Evolutionary conservation across 352 stramenopile species (phyloP), one percentile per base, ranked within the genome.

Genomic region (Phytophthora cryptogea): DNA sequence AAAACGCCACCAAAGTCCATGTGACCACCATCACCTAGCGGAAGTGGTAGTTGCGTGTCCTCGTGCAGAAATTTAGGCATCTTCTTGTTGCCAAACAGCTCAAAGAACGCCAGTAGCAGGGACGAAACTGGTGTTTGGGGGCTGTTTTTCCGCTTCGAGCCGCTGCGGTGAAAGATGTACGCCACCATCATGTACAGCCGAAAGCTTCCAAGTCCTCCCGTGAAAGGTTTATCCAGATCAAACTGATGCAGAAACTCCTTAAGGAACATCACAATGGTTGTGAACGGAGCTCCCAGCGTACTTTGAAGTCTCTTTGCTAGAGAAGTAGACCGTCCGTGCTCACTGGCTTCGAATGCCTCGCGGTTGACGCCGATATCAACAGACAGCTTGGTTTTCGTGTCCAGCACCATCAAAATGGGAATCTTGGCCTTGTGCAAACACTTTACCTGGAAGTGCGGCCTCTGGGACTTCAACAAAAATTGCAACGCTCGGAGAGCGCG

Each of bases 181-280:
- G 80, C 81, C 17, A 92, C 78, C 82, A 94, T 92, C 59, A 92
- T 77, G 43, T 94, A 94, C 16, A 94, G 61, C 2, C 85, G 77
- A 54, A 86, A 94, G 63, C 85, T 92, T 5, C 82, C 85, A 10
- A 94, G 63, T 0, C 85, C 85, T 13, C 82, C 85, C 8, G 82
- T 90, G 54, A 88, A 92, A 6, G 80, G 85, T 43, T 92, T 94
- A 70, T 92, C 80, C 4, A 94, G 64, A 2, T 86, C 77, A 27
- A 88, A 88, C 48, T 92, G 78, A 45, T 91, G 76, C 52, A 92
- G 28, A 57, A 91, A 90, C 57, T 92, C 82, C 56, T 92, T 92
- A 10, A 94, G 49, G 33, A 91, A 87, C 43, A 72, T 66, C 11
- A 90, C 76, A 26, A 93, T 61, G 30, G 67, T 68, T 0, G 59